A percentile compares a stretch with the other conserved stretches of the same genome.
These are phyloP conservation scores for Fistulifera solaris DNA, from an alignment of 108 stramenopile species.

Conservation along the genomic window DNA sequence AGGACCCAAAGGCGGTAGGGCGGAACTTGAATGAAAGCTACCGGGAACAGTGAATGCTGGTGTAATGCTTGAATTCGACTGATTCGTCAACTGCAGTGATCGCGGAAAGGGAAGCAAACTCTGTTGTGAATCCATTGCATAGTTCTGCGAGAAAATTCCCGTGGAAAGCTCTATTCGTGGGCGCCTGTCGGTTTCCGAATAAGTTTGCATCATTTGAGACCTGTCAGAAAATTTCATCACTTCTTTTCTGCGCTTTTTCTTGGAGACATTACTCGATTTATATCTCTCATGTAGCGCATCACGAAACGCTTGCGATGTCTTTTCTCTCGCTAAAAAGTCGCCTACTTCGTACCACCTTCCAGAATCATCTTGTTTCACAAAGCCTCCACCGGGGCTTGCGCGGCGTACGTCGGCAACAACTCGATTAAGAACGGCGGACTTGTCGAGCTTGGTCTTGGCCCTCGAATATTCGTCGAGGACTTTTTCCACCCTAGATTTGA, in stretches of 20 bases:
- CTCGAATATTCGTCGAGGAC: slow-evolving; percentile 9
- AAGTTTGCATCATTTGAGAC: neutral
- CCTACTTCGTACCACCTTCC: slow-evolving; percentile 27
- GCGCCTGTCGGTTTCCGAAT: neutral
- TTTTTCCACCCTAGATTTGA: slow-evolving; percentile 6
- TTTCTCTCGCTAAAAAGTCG: slow-evolving; percentile 24
- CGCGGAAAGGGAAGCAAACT: neutral
- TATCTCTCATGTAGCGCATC: slow-evolving; percentile 16
- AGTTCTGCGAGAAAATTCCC: neutral
- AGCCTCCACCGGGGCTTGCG: slow-evolving; percentile 16
- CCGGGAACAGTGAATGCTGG: neutral
- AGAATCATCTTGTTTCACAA: slow-evolving; percentile 12
- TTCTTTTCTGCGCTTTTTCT: slow-evolving; percentile 12
- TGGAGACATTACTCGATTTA: slow-evolving; percentile 13
- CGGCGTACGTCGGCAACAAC: slow-evolving; percentile 13
- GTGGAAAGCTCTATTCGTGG: neutral
- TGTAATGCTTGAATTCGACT: neutral
- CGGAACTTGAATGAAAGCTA: too few relatives aligned
- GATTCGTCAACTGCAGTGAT: neutral
- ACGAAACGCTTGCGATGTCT: slow-evolving; percentile 24
- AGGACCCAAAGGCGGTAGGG: too few relatives aligned
- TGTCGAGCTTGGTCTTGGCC: slow-evolving; percentile 18
- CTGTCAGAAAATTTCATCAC: slow-evolving; percentile 1
- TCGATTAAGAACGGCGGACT: slow-evolving; percentile 10
- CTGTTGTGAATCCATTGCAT: neutral